Base-by-base conservation (phyloP, 768 basidiomycete genomes). In the Exsudoporus frostii region DNA sequence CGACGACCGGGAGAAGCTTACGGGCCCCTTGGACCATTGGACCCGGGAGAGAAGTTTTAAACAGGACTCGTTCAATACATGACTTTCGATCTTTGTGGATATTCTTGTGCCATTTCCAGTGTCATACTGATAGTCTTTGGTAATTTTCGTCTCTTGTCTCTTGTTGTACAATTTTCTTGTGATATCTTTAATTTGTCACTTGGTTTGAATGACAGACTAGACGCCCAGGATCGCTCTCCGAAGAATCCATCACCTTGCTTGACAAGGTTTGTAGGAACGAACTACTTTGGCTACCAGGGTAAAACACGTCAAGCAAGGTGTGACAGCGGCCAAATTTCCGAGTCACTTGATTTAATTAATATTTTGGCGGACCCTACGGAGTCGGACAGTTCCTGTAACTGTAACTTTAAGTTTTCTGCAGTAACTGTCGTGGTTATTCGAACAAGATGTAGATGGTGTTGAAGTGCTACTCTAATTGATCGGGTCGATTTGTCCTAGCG, bases 11-110 rank as follows among this genome's bases (percentile, higher is more conserved):
- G 60, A 49, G 66, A 71, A 43, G 66, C 68, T 37, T 81, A 81
- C 48, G 81, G 79, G 33, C 79, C 79, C 0, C 65, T 81, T 41
- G 81, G 84, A 50, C 84, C 84, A 40, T 67, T 86, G 52, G 84
- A 83, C 67, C 84, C 84, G 30, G 73, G 80, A 48, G 74, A 78
- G 49, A 78, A 70, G 66, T 76, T 80, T 69, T 84, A 67, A 66
- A 38, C 0, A 38, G 71, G 44, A 64, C 66, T 57, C 50, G 44
- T 58, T n/a, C 15, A 11, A 32, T 39, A 50, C 32, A 24, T 58
- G 52, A 54, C 68, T 69, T 64, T 75, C 67, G 63, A 61, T 65
- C 67, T 63, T 54, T 27, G 30, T 56, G 37, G 30, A 51, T 65
- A 50, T 59, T 42, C 19, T 13, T 38, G 4, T 40, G 46, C 39